phyloP scores from a whole-genome alignment of 148 eudicot species.

The Nyssa sinensis region DNA sequence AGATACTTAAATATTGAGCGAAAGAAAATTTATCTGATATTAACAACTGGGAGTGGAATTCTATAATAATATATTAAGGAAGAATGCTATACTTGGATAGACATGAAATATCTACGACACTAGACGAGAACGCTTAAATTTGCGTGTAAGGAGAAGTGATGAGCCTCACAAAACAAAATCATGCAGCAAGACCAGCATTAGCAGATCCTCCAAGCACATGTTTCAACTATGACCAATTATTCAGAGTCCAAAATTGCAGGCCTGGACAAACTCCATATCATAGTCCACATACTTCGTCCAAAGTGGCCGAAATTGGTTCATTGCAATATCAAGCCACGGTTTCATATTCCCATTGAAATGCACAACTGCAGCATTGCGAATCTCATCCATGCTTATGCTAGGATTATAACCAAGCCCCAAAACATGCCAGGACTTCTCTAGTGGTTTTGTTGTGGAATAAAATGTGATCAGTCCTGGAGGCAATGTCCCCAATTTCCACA shows the following conservation, averaged over 20 bases:
- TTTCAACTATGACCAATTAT: not conserved
- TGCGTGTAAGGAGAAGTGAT: not conserved
- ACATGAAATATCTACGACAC: too few relatives aligned
- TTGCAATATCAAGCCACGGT: conserved; percentile 32
- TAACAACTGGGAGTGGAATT: not conserved
- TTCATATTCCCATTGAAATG: conserved; percentile 29
- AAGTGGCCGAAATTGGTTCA: conserved; percentile 28
- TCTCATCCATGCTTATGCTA: conserved; percentile 29
- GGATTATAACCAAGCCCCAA: conserved; percentile 13
- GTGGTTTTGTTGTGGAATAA: not conserved
- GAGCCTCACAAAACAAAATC: not conserved
- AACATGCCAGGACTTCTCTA: not conserved
- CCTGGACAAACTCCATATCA: conserved; percentile 31
- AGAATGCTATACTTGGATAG: too few relatives aligned
- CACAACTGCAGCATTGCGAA: conserved; percentile 33
- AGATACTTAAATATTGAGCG: not conserved
- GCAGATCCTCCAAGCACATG: not conserved
- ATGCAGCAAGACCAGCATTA: not conserved
- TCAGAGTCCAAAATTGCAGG: conserved; percentile 35
- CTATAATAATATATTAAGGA: not conserved
- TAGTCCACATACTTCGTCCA: conserved; percentile 42
- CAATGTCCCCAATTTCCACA: not conserved
- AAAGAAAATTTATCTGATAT: not conserved
- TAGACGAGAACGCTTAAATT: not conserved
- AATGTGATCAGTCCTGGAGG: not conserved